phyloP scores from a whole-genome alignment of 331 rosid genomes.

The Acacia pycnantha region DNA sequence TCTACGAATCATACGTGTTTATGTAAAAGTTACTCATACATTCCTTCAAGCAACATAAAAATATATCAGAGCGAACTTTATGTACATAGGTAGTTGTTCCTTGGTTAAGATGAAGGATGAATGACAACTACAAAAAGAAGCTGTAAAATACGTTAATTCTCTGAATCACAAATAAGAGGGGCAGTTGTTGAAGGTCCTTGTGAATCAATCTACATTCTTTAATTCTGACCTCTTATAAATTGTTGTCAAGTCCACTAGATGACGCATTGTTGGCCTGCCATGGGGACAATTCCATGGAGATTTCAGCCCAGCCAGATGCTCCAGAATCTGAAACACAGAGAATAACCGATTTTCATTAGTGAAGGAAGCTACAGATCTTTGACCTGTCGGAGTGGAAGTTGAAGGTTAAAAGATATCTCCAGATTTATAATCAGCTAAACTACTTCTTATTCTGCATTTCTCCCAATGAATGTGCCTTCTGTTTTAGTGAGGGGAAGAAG shows the following conservation, averaged over 20 bases:
- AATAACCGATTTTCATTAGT: neutral
- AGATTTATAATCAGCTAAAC: slow-evolving; percentile 12
- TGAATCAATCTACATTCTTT: slow-evolving; percentile 40
- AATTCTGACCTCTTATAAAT: slow-evolving; percentile 40
- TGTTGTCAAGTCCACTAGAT: slow-evolving; percentile 72
- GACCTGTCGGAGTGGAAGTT: neutral
- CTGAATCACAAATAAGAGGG: slow-evolving; percentile 3
- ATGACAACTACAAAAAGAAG: neutral
- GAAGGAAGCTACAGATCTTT: slow-evolving; percentile 2
- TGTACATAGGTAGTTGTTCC: slow-evolving; percentile 14
- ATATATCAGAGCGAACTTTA: slow-evolving; percentile 22
- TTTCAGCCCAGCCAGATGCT: slow-evolving; percentile 71
- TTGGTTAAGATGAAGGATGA: neutral
- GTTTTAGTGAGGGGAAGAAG: neutral
- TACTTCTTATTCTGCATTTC: slow-evolving; percentile 1
- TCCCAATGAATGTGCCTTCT: neutral
- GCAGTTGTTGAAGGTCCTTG: neutral
- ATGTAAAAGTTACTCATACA: neutral
- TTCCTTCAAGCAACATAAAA: neutral
- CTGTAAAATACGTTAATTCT: slow-evolving; percentile 23
- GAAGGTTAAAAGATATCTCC: slow-evolving; percentile 13
- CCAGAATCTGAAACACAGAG: slow-evolving; percentile 64
- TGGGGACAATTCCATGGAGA: slow-evolving; percentile 99
- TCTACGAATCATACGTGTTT: neutral
- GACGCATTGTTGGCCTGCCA: slow-evolving; percentile 99